Base-by-base conservation (phyloP, 345 rosid species). In the Chamaenerion angustifolium region DNA sequence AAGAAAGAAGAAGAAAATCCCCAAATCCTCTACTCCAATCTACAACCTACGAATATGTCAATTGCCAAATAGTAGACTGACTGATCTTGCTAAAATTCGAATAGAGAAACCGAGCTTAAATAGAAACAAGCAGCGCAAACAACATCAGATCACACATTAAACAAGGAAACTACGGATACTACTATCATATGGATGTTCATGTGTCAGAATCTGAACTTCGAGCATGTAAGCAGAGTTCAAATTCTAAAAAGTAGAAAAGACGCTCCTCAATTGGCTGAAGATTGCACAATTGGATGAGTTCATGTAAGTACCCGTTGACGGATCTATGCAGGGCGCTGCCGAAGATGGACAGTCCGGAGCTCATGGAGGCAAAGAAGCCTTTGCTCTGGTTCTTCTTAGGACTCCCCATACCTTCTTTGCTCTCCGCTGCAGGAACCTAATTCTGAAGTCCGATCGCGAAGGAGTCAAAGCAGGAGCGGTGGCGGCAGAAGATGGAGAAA, bases 361-460 rank as follows among this genome's bases (percentile, higher is more conserved):
- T 64, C 82, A 81, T 76, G 70, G 82, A 68, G n/a, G 82, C 76
- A 64, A 81, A 76, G 64, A 81, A 81, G 42, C 88, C 84, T 46
- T 69, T 76, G 61, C 49, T 66, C 61, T 80, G 56, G 46, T 72
- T 53, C 61, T 75, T 72, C 68, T 65, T 50, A 8, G 81, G 81
- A 71, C 74, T 75, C 23, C 53, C 79, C 88, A 80, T 72, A 4
- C 41, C 54, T 42, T 23, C 16, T 16, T 35, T 1, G 19, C 49
- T 15, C 17, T 17, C 35, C 40, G 54, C 23, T n/a, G 54, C 54
- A 6, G 16, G 16, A 50, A 50, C 54, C 54, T 31, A 35, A 31
- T 12, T 25, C 17, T 10, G 40, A 11, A 31, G n/a, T 6, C 12
- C 15, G 42, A 49, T 49, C 40, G 5, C 41, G 41, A 17, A 14